Conservation (phyloP, 2,329 filamentous ascomycete species). For the Penicillium sp. region DNA sequence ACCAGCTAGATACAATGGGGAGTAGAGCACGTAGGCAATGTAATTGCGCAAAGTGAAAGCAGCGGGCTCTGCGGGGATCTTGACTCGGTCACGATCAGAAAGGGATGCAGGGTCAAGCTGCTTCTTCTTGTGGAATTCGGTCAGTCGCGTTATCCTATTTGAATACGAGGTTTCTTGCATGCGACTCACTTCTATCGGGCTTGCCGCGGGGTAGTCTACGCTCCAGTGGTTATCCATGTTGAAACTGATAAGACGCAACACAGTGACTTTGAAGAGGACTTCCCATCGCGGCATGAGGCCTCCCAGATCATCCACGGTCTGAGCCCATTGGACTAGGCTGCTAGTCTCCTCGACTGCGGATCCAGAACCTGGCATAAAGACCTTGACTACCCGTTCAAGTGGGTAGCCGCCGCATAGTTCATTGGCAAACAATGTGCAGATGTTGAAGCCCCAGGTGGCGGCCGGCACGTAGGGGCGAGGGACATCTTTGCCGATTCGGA, state of each 20-base stretch:
- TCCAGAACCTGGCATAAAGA: constrained; percentile 41
- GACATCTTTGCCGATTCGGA: constrained; percentile 70
- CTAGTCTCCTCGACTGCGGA: constrained; percentile 44
- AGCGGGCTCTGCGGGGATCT: constrained; percentile 67
- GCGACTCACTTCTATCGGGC: constrained; percentile 75
- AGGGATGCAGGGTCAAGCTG: constrained; percentile 85
- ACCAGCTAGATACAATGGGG: constrained; percentile 87
- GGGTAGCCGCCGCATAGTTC: constrained; percentile 79
- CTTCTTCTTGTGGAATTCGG: constrained; percentile 80
- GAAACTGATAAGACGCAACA: constrained; percentile 91
- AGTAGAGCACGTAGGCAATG: constrained; percentile 85
- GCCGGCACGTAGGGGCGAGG: constrained; percentile 71
- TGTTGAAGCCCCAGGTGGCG: constrained; percentile 87
- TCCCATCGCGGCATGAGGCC: constrained; percentile 92
- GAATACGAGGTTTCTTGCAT: neutral
- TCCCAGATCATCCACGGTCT: constrained; percentile 74
- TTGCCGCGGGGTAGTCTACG: constrained; percentile 63
- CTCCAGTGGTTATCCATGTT: constrained; percentile 98
- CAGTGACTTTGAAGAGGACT: constrained; percentile 95
- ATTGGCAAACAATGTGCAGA: constrained; percentile 83
- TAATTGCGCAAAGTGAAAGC: constrained; percentile 85
- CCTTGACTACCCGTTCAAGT: constrained; percentile 63
- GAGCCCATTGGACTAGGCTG: constrained; percentile 61
- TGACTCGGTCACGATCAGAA: constrained; percentile 84
- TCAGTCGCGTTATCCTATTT: constrained; percentile 4